phyloP scores from a whole-genome alignment of 2,329 filamentous ascomycete species.

The Paradendryphiella salina region DNA sequence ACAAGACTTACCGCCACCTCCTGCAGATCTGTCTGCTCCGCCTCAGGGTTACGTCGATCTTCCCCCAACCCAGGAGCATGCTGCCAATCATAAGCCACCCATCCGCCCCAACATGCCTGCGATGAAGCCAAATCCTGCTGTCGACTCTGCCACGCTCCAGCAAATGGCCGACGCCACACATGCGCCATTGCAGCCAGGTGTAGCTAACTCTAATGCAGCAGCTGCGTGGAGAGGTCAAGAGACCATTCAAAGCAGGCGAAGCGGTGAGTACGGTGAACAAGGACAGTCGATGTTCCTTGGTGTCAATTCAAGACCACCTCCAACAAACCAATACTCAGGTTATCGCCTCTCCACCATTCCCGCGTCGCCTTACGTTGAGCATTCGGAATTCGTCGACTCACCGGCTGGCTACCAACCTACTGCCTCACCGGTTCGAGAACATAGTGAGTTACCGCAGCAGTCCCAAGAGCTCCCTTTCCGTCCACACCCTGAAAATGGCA shows the following conservation, averaged over 20 bases:
- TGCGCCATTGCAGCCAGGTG: slow-evolving; percentile 46
- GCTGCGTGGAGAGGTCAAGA: slow-evolving; percentile 48
- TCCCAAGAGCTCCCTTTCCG: slow-evolving; percentile 33
- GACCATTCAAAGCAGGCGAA: slow-evolving; percentile 35
- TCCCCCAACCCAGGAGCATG: slow-evolving; percentile 80
- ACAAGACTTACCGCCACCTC: slow-evolving; percentile 38
- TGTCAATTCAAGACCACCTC: slow-evolving; percentile 57
- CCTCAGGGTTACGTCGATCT: slow-evolving; percentile 74
- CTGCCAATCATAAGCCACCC: slow-evolving; percentile 69
- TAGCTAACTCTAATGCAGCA: slow-evolving; percentile 47
- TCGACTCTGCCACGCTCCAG: slow-evolving; percentile 78
- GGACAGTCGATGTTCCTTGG: slow-evolving; percentile 37
- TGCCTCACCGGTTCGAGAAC: slow-evolving; percentile 45
- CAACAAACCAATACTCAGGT: slow-evolving; percentile 55
- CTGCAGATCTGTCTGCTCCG: slow-evolving; percentile 42
- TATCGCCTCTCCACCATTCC: slow-evolving; percentile 52
- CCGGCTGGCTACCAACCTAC: slow-evolving; percentile 36
- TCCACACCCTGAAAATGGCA: slow-evolving; percentile 32
- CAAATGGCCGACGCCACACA: slow-evolving; percentile 75
- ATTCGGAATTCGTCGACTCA: slow-evolving; percentile 44
- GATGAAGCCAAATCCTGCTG: slow-evolving; percentile 77
- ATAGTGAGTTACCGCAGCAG: slow-evolving; percentile 33
- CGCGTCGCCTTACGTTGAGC: slow-evolving; percentile 50
- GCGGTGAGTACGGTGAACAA: slow-evolving; percentile 35
- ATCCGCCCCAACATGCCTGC: slow-evolving; percentile 74